Evolutionary conservation across 176 grass and related monocot species (phyloP).

Genomic region (Oryza meridionalis): DNA sequence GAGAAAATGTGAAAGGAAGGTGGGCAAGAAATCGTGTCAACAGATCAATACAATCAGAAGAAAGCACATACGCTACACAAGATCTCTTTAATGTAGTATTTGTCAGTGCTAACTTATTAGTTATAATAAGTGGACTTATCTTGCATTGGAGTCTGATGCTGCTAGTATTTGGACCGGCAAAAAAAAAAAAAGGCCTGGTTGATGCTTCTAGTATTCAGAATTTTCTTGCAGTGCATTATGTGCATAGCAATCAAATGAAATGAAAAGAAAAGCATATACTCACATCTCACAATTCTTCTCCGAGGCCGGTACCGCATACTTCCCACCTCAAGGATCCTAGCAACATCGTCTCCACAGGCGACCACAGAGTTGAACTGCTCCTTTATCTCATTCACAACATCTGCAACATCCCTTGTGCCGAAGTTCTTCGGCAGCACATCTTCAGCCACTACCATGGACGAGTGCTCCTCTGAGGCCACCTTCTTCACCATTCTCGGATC

Average conservation of each 20-base stretch:
- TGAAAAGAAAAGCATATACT: conserved; percentile 45
- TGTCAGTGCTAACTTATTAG: background rate
- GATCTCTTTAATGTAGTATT: background rate
- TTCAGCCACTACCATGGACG: conserved; percentile 41
- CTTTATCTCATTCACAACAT: conserved; percentile 81
- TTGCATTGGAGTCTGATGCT: background rate
- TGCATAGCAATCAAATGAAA: conserved; percentile 21
- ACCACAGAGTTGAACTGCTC: conserved; percentile 71
- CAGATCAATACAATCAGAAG: background rate
- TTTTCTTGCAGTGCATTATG: conserved; percentile 21
- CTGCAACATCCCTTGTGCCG: conserved; percentile 64
- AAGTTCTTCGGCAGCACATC: conserved; percentile 22
- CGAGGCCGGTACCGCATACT: conserved; percentile 54
- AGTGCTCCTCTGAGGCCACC: conserved; percentile 58
- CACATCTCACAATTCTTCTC: conserved; percentile 68
- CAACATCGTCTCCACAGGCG: conserved; percentile 65
- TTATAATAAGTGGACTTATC: background rate
- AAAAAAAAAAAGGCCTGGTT: too few relatives aligned
- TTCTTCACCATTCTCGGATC: conserved; percentile 43
- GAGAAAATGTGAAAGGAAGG: background rate
- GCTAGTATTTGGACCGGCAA: too few relatives aligned
- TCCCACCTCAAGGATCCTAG: conserved; percentile 79
- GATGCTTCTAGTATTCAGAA: too few relatives aligned
- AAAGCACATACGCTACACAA: background rate
- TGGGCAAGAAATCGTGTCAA: background rate